Conservation (phyloP, 768 basidiomycete species). For the Sarcodon sp. region DNA sequence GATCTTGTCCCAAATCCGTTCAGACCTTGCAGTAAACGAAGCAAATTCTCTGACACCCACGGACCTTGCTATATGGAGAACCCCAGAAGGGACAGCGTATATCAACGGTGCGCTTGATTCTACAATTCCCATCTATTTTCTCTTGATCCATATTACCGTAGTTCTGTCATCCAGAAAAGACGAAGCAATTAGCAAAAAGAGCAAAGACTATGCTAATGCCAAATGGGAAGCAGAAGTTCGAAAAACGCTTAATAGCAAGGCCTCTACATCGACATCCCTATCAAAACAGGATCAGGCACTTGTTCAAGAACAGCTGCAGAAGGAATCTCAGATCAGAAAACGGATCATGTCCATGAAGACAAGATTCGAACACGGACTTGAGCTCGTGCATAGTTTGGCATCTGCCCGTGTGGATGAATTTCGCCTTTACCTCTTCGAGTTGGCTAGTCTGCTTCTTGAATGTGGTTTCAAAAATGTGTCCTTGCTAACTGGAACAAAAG, state of each 20-base stretch:
- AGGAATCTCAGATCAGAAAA: slow-evolving; percentile 59
- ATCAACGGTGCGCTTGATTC: slow-evolving; percentile 51
- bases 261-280: slow-evolving; percentile 32
- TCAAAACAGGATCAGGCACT: slow-evolving; percentile 80
- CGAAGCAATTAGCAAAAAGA: slow-evolving; percentile 45
- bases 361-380: slow-evolving; percentile 51
- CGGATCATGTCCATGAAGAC: slow-evolving; percentile 42
- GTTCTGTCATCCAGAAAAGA: slow-evolving; percentile 52
- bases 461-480: slow-evolving; percentile 47
- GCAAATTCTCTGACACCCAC: slow-evolving; percentile 53
- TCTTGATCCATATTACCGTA: slow-evolving; percentile 13
- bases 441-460: slow-evolving; percentile 50
- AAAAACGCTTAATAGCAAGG: slow-evolving; percentile 73
- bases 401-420: slow-evolving; percentile 36
- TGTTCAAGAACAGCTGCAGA: slow-evolving; percentile 73
- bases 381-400: slow-evolving; percentile 55
- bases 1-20: slow-evolving; percentile 50
- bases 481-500: slow-evolving; percentile 44
- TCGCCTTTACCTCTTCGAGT: slow-evolving; percentile 36
- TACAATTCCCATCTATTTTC: neutral
- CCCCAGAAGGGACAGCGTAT: slow-evolving; percentile 70
- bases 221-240: slow-evolving; percentile 96
- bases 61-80: slow-evolving; percentile 78
- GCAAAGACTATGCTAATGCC: slow-evolving; percentile 81
- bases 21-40: slow-evolving; percentile 48